Evolutionary conservation across 495 filamentous ascomycete species (phyloP), one percentile per base, ranked within the genome.

Genomic region (Aspergillus baeticus): DNA sequence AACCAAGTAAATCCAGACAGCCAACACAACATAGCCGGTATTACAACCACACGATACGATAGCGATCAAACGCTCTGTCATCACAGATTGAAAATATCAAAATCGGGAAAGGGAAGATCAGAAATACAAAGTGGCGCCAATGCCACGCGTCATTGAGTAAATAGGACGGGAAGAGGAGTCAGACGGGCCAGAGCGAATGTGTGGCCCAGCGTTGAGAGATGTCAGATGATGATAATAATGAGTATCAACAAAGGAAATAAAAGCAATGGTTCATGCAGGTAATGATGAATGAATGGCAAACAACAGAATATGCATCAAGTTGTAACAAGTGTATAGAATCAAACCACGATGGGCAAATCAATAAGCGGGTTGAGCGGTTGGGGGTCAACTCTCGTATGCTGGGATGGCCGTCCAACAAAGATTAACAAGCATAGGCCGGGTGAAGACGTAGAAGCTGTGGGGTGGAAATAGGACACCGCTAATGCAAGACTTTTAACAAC

Each of bases 161-260:
- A 29, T 29, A 29, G 3, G 26, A 29, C 22, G 54, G 51, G 60
- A 52, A 62, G 62, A 55, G 54, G 52, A 60, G 46, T 57, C 52
- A 17, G 41, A 54, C 54, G 54, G 56, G 59, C 57, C 60, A 56
- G 50, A 51, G 48, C n/a, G 59, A 62, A 57, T 47, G 59, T 63
- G 51, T 51, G 51, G 59, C 54, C 58, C 45, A 26, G 34, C 18
- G 53, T 29, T 35, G 52, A 45, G 52, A 29, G 26, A 29, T 29
- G 26, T 29, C 26, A 29, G 26, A 29, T 29, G 26, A 29, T 29
- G 8, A 29, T 53, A 34, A 51, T 39, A 47, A 42, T 58, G 47
- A 59, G 48, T 55, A 58, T 60, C 50, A 55, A 63, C 58, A 60
- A 56, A 66, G 53, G 66, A 50, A 63, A 62, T 42, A 55, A 49